Evolutionary conservation across 495 filamentous ascomycete species (phyloP).

Genomic region (Cenococcum geophilum): DNA sequence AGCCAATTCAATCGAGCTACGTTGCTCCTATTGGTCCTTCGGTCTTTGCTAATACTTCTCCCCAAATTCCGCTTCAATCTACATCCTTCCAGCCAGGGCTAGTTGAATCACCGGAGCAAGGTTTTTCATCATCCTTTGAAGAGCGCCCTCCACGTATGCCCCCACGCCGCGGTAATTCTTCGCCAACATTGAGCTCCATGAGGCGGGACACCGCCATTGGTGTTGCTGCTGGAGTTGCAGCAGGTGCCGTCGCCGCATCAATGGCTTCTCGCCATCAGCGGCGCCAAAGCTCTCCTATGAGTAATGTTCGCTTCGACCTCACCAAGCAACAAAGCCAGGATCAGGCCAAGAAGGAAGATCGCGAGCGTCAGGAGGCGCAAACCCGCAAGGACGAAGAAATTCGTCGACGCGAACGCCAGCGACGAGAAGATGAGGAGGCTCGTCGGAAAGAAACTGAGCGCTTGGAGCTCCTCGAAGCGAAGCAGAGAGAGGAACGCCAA

Average conservation of each 20-base stretch:
- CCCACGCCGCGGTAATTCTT: slow-evolving; percentile 26
- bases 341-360: slow-evolving; percentile 23
- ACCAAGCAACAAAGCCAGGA: slow-evolving; percentile 32
- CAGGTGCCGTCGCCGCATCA: slow-evolving; percentile 23
- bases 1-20: slow-evolving; percentile 21
- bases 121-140: slow-evolving; percentile 4
- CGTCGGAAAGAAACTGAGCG: slow-evolving; percentile 18
- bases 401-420: slow-evolving; percentile 18
- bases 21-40: slow-evolving; percentile 32
- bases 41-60: slow-evolving; percentile 28
- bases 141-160: slow-evolving; percentile 8
- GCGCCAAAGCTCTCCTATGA: slow-evolving; percentile 24
- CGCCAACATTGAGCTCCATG: slow-evolving; percentile 22
- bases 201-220: slow-evolving; percentile 33
- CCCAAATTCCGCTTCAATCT: slow-evolving; percentile 7
- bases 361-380: slow-evolving; percentile 19
- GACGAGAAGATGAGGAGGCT: slow-evolving; percentile 19
- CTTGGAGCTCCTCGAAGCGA: slow-evolving; percentile 7
- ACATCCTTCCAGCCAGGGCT: slow-evolving; percentile 9
- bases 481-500: slow-evolving; percentile 15
- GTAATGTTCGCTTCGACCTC: slow-evolving; percentile 35
- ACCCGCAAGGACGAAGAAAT: slow-evolving; percentile 20
- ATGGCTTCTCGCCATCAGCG: slow-evolving; percentile 9
- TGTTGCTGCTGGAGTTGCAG: slow-evolving; percentile 29
- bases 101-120: slow-evolving; percentile 6